Evolutionary conservation across 176 grass and related monocot species (phyloP), one percentile per base, ranked within the genome.

Genomic region (Aegilops umbellulata): DNA sequence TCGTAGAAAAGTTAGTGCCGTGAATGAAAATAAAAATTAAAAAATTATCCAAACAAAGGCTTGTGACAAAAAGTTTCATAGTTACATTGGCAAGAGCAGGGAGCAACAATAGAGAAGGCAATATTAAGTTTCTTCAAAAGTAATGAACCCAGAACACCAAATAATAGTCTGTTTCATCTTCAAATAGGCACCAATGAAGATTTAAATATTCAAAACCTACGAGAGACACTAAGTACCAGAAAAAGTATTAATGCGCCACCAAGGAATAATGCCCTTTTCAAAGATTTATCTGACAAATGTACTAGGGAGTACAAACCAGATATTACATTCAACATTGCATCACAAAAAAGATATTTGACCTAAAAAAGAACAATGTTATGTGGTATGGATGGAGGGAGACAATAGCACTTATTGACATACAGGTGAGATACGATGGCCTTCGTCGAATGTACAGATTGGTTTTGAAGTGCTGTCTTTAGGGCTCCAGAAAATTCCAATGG

Each of bases 371-470:
- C 26, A 78, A 9, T 61, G 53, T 66, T 76, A 22, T 27, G 42
- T 23, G n/a, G 57, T 75, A 22, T 53, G 46, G 25, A 16, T 11
- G 74, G 46, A 76, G 20, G 64, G 29, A 76, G 2, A 55, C 61
- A 72, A 78, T 80, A 86, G 51, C 71, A 81, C 14, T 87, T 86
- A 57, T 80, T 83, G 39, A 92, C 96, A 80, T 92, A 98, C 96
- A 98, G 35, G 89, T 95, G 93, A 71, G 93, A 98, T 83, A 92
- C 89, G 68, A 90, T 83, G 58, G 90, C 84, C 83, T 91, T 98
- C 47, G 81, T 64, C 19, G 93, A 92, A 91, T 92, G 86, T 71
- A 77, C 82, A 76, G 86, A 88, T 82, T 85, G 90, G 68, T 90
- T 94, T 85, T 95, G 87, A 87, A 95, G 90, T 87, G 96, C 93